phyloP scores from a whole-genome alignment of 495 filamentous ascomycete species.

The Lindgomyces ingoldianus region DNA sequence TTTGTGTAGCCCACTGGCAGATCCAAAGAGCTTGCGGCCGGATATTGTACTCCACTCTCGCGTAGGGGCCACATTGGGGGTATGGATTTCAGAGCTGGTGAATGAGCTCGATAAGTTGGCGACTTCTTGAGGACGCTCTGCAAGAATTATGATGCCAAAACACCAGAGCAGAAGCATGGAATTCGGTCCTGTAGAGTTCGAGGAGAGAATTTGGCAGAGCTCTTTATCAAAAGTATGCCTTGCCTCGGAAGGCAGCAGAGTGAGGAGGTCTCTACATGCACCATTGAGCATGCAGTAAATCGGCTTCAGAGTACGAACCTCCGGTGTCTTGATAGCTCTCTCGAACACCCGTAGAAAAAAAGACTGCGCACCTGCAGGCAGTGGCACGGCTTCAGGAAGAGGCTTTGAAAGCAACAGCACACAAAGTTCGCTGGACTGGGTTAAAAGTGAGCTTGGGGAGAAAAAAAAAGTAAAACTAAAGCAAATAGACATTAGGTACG shows the following conservation, averaged over 20 bases:
- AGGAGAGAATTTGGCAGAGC: slow-evolving; percentile 34
- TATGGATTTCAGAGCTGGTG: neutral
- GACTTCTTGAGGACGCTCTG: slow-evolving; percentile 10
- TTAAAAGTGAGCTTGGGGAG: slow-evolving; percentile 13
- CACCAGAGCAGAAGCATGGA: slow-evolving; percentile 30
- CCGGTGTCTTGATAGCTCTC: slow-evolving; percentile 27
- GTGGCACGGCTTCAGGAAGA: slow-evolving; percentile 32
- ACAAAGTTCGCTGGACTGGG: slow-evolving; percentile 26
- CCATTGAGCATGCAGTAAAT: slow-evolving; percentile 41
- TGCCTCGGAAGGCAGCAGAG: slow-evolving; percentile 23
- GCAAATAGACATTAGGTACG: neutral
- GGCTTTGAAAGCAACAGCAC: slow-evolving; percentile 36
- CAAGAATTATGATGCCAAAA: slow-evolving; percentile 24
- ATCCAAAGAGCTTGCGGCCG: slow-evolving; percentile 50
- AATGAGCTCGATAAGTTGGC: neutral
- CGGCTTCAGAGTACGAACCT: slow-evolving; percentile 26
- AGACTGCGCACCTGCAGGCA: slow-evolving; percentile 37
- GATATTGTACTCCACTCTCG: slow-evolving; percentile 24
- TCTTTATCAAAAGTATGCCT: slow-evolving; percentile 33
- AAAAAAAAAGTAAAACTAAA: neutral
- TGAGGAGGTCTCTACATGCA: slow-evolving; percentile 33
- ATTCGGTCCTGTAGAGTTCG: slow-evolving; percentile 5
- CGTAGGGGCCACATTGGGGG: neutral
- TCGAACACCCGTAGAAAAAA: slow-evolving; percentile 41
- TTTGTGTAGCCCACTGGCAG: slow-evolving; percentile 51